A percentile compares a stretch with the other conserved stretches of the same genome.
These are phyloP conservation scores for Suhomyces pyralidae DNA, from an alignment of 805 yeast genomes.

Conservation along the genomic window DNA sequence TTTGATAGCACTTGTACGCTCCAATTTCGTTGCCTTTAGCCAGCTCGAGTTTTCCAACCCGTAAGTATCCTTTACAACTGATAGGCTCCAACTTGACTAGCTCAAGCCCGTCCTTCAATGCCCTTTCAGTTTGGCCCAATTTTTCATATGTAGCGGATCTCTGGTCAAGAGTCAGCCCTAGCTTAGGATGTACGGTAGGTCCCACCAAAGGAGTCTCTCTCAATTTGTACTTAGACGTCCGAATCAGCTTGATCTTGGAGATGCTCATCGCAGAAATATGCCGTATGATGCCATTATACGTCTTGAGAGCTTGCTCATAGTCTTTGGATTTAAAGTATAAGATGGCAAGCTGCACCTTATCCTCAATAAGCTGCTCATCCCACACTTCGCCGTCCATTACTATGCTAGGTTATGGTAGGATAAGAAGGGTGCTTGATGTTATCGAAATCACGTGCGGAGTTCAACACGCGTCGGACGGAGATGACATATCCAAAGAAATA, in stretches of 20 bases:
- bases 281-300: slow-evolving; percentile 25
- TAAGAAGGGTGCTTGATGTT: neutral
- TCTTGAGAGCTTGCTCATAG: slow-evolving; percentile 24
- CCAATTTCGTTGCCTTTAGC: slow-evolving; percentile 23
- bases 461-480: neutral
- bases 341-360: slow-evolving; percentile 21
- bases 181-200: slow-evolving; percentile 32
- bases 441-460: neutral
- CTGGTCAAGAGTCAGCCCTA: slow-evolving; percentile 39
- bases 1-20: slow-evolving; percentile 34
- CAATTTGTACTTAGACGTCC: slow-evolving; percentile 19
- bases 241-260: slow-evolving; percentile 7
- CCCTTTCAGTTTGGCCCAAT: slow-evolving; percentile 25
- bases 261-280: slow-evolving; percentile 15
- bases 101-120: slow-evolving; percentile 36
- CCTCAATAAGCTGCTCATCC: slow-evolving; percentile 24
- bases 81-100: slow-evolving; percentile 40
- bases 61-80: slow-evolving; percentile 48
- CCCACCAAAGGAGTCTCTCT: slow-evolving; percentile 27
- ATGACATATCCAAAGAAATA: neutral
- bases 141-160: slow-evolving; percentile 51
- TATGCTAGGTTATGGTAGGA: neutral
- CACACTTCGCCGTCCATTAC: neutral
- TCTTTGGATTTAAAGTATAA: slow-evolving; percentile 30
- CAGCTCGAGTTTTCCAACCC: slow-evolving; percentile 38